Evolutionary conservation across 805 yeast genomes (phyloP), one percentile per base, ranked within the genome.

Genomic region (Zygotorulaspora chibaensis): DNA sequence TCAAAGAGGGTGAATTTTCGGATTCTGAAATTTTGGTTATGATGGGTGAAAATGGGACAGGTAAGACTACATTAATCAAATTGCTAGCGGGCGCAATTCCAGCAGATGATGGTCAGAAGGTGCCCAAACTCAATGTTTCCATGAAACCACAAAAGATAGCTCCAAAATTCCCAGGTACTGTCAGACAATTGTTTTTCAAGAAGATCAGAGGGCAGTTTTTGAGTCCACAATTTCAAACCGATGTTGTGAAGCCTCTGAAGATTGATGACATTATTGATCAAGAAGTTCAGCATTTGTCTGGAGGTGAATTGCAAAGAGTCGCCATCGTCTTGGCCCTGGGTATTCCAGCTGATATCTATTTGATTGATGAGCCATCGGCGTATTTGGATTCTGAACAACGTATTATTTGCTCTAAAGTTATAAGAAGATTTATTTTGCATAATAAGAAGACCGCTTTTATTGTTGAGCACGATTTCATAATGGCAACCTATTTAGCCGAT

Each of bases 11-110:
- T 72, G 90, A 84, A 48, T 93, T 91, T 72, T 83, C 95, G 46
- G 95, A 93, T 68, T 87, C 96, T 35, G 99, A 93, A 74, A 93
- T 93, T 59, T 77, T 93, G 61, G 99, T 93, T 47, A 87, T 93
- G 96, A 91, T 93, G 96, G 99, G 99, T 67, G 99, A 93, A 73
- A 93, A 93, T 69, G 99, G 99, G 74, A 93, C 99, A 15, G 99
- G 99, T 75, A 93, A 93, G 74, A 93, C 99, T 35, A 93, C 99
- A 12, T 83, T 93, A 75, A 91, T 97, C 79, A 87, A 85, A 68
- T 74, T 93, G 61, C 76, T 93, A 61, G 98, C 99, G 17, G 99
- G 98, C 64, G 88, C 88, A 23, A 76, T 87, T 56, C 76, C 84
- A 40, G 91, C 99, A 27, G 99, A 93, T 70, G 79, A 77, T 56